Base-by-base conservation (phyloP, 192 early-diverging fungal species). In the Coemansia sp. region DNA sequence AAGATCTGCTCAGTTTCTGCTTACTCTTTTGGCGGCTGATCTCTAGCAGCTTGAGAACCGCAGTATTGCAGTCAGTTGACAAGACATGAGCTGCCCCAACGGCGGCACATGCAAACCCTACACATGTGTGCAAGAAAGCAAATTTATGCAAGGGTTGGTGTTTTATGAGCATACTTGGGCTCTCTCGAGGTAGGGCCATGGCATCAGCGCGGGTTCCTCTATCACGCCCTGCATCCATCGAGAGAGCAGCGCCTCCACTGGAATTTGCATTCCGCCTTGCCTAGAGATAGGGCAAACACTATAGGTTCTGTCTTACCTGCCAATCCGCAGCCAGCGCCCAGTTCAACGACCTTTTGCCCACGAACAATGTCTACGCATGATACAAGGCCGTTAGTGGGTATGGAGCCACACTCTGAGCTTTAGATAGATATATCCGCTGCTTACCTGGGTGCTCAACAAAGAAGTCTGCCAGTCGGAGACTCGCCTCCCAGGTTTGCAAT, bases 401-500 rank as follows among this genome's bases (percentile, higher is more conserved):
- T 45, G 18, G n/a, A 45, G 6, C 18, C 8, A 45, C 18, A 9
- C 5, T 1, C 9, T 20, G 43, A 1, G n/a, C 7, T 3, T 18
- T 9, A 7, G 33, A 9, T 34, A 34, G 13, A 10, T 4, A 33
- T 3, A 14, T 43, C 7, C 14, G 34, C 0, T 3, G 31, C 50
- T 72, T 82, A 76, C 74, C 79, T 43, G 79, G 74, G 36, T 82
- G 66, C 60, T 76, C 74, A 6, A 68, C 31, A 56, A 90, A 72
- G 48, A 83, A 86, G 46, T 87, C 83, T 3, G 83, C 62, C 39
- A 90, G 66, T 5, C 77, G 69, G 42, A 88, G 56, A 14, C 85
- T 82, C 2, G 87, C 87, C 38, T 85, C 87, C 88, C 88, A 90
- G 9, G 85, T 87, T 46, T 83, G 71, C 28, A 90, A 48, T 0